Base-by-base conservation (phyloP, 106 monocot genomes). In the Acorus calamus region DNA sequence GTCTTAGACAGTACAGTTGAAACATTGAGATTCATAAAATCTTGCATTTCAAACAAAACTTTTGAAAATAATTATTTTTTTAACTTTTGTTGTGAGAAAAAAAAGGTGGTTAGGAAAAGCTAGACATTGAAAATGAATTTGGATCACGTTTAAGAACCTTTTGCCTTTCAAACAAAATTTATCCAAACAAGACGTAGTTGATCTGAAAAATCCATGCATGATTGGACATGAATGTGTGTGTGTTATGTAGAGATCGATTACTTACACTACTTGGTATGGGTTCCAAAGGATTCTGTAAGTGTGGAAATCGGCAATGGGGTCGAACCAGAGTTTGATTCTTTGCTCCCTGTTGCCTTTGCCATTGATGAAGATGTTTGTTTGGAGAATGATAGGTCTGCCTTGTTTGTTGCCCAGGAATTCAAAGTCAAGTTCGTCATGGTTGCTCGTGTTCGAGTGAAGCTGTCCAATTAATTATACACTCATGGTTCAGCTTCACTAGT, bases 181-280 rank as follows among this genome's bases (percentile, higher is more conserved):
- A 1, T 1, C n/a, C n/a, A n/a, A n/a, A 28, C 28, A 28, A 28
- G 1, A 28, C 28, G 28, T 28, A 1, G 28, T 28, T 28, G 28
- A 28, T 28, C 0, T 28, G 28, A 1, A 28, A 28, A 28, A 28
- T 28, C 0, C 28, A 28, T 28, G 28, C 28, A 28, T 28, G 0
- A 28, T 28, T 28, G 28, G 28, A 28, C 28, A 28, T 28, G 28
- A 0, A 28, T 28, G 1, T 28, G 28, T n/a, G n/a, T 28, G 28
- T 28, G 28, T 28, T 28, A 28, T 28, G 28, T 28, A 28, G 28
- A 28, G 28, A 28, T 28, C 28, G 28, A 28, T 28, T 12, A 57
- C 81, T 77, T 70, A 87, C 87, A 77, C 80, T 4, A 73, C 51
- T n/a, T 83, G 87, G 53, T 65, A 69, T 28, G 74, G 69, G 74